Conservation (phyloP, 2,329 filamentous ascomycete species). For the Fusarium temperatum region DNA sequence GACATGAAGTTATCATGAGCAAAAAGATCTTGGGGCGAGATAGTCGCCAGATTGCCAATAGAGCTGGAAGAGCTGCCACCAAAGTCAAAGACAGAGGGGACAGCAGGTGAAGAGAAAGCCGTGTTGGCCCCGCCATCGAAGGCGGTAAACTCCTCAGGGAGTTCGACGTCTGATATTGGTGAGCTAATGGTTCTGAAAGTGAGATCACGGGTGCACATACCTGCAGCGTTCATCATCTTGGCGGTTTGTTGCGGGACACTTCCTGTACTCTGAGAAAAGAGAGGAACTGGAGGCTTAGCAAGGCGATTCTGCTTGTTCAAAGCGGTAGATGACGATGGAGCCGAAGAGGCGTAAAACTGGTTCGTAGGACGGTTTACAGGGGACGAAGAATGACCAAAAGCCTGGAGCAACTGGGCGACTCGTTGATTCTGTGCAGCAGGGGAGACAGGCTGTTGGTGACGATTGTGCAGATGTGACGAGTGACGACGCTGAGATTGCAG, state of each 20-base stretch:
- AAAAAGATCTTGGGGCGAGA: conserved; percentile 85
- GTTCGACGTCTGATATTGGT: conserved; percentile 61
- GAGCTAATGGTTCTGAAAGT: conserved; percentile 43
- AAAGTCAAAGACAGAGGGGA: conserved; percentile 62
- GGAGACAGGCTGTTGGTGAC: conserved; percentile 51
- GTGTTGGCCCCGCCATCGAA: conserved; percentile 63
- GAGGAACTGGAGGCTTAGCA: conserved; percentile 74
- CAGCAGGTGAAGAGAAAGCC: conserved; percentile 63
- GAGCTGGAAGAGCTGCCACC: conserved; percentile 58
- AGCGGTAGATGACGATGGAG: conserved; percentile 67
- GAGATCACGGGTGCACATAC: conserved; percentile 36
- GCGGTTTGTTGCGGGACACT: conserved; percentile 58
- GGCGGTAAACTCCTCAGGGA: conserved; percentile 67
- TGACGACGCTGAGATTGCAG: conserved; percentile 56
- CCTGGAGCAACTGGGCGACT: conserved; percentile 67
- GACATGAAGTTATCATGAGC: conserved; percentile 76
- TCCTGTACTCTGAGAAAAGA: conserved; percentile 71
- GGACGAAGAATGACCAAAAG: conserved; percentile 65
- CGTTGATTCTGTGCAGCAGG: conserved; percentile 64
- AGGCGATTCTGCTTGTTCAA: conserved; percentile 63
- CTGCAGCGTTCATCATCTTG: conserved; percentile 58
- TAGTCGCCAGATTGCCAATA: conserved; percentile 69
- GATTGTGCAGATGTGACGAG: conserved; percentile 57
- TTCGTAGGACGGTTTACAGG: conserved; percentile 65
- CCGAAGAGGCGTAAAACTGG: conserved; percentile 74